Evolutionary conservation across 495 filamentous ascomycete species (phyloP).

Genomic region (Amphirosellinia nigrospora): DNA sequence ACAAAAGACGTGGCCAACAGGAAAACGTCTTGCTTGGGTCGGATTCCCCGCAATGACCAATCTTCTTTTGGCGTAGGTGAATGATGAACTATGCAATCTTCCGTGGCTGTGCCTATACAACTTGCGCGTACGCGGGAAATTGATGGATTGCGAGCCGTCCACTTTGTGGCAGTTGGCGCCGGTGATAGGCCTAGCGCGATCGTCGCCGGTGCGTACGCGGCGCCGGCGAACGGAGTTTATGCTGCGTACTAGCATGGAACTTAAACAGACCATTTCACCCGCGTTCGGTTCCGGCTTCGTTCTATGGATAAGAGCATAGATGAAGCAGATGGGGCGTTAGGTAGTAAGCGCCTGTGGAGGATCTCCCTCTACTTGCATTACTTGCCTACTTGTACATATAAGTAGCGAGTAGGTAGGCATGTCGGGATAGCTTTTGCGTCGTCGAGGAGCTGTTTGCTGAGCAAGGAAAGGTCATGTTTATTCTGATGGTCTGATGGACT

Average conservation of each 20-base stretch:
- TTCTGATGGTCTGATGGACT: too few species aligned
- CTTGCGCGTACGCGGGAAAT: not conserved
- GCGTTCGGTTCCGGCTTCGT: not conserved
- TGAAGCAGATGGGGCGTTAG: too few species aligned
- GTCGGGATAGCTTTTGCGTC: too few species aligned
- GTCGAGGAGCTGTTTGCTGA: too few species aligned
- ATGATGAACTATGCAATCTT: not conserved
- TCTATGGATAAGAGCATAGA: not conserved
- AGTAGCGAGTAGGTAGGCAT: too few species aligned
- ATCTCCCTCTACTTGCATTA: too few species aligned
- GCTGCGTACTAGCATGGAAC: too few species aligned
- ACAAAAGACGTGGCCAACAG: not conserved
- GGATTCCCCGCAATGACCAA: not conserved
- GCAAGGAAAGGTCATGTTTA: too few species aligned
- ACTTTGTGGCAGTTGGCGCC: not conserved
- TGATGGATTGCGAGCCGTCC: not conserved
- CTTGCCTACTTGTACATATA: too few species aligned
- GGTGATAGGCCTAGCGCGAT: not conserved
- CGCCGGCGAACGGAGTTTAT: not conserved
- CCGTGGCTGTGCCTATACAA: not conserved
- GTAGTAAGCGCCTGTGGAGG: too few species aligned
- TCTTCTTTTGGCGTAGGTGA: not conserved
- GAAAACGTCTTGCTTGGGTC: not conserved
- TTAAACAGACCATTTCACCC: not conserved
- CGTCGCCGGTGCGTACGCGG: constrained; percentile 13